phyloP scores from a whole-genome alignment of 2,329 filamentous ascomycete genomes.

The Colletotrichum horii region DNA sequence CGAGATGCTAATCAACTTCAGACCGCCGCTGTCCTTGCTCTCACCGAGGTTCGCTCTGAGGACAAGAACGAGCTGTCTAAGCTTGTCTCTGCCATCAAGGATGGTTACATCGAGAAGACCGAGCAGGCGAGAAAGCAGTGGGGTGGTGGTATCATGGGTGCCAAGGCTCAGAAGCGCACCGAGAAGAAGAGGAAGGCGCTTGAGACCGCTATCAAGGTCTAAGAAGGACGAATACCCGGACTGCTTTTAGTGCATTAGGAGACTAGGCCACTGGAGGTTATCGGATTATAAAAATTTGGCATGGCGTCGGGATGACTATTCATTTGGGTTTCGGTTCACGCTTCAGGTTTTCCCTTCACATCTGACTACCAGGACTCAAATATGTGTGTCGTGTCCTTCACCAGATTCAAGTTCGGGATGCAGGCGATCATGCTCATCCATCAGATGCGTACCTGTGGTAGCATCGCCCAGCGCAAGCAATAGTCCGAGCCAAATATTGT shows the following conservation, averaged over 20 bases:
- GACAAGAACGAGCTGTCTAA: conserved; percentile 99
- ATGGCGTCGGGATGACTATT: conserved; percentile 22
- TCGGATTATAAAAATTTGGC: conserved; percentile 21
- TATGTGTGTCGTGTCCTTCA: neutral
- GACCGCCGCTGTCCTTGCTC: conserved; percentile 94
- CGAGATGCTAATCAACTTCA: conserved; percentile 41
- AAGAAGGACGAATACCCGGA: conserved; percentile 51
- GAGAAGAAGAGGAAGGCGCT: conserved; percentile 93
- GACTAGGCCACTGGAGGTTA: conserved; percentile 21
- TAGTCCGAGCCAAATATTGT: neutral
- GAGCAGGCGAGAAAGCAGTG: conserved; percentile 91
- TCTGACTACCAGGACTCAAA: neutral
- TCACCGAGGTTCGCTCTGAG: conserved; percentile 96
- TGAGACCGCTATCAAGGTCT: conserved; percentile 97
- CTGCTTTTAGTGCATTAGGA: conserved; percentile 17
- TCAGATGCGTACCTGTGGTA: neutral
- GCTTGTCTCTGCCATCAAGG: conserved; percentile 95
- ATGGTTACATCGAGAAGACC: conserved; percentile 95
- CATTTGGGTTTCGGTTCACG: conserved; percentile 14
- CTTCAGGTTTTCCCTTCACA: neutral
- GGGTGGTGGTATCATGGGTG: conserved; percentile 99
- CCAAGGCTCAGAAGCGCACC: conserved; percentile 82
- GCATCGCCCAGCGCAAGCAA: neutral
- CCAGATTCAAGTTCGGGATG: neutral
- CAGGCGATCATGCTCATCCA: neutral